These are phyloP conservation scores for Blastobotrys petasosporus DNA, from an alignment of 1,139 yeast genomes.

Conservation along the genomic window DNA sequence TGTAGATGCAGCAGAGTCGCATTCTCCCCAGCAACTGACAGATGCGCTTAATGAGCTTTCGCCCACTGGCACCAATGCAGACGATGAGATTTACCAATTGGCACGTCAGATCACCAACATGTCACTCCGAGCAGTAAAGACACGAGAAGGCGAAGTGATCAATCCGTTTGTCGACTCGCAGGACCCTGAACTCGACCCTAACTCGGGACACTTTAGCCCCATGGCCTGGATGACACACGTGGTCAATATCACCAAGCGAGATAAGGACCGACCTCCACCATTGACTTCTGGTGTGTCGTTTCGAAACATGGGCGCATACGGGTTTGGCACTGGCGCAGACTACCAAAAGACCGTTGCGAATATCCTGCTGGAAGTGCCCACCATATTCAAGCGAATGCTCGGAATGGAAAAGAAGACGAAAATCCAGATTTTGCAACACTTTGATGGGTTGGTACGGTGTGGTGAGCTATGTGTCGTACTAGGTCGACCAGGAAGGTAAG, in stretches of 20 bases:
- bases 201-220: conserved; percentile 50
- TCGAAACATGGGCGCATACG: conserved; percentile 62
- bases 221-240: conserved; percentile 66
- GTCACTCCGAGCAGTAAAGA: conserved; percentile 9
- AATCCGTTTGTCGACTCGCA: conserved; percentile 13
- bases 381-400: conserved; percentile 19
- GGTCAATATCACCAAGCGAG: conserved; percentile 32
- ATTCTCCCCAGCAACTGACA: too few species aligned
- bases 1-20: too few species aligned
- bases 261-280: conserved; percentile 17
- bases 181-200: conserved; percentile 42
- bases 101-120: conserved; percentile 25
- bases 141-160: conserved; percentile 3
- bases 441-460: conserved; percentile 62
- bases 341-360: conserved; percentile 70
- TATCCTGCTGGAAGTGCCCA: conserved; percentile 32
- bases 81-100: conserved; percentile 18
- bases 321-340: conserved; percentile 71
- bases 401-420: conserved; percentile 25
- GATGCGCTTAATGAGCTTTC: too few species aligned
- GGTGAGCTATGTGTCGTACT: conserved; percentile 72
- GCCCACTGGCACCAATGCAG: too few species aligned
- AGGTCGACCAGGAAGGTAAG: conserved; percentile 61
- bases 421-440: conserved; percentile 56
- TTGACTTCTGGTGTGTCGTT: conserved; percentile 52